Conservation (phyloP, 1,139 yeast genomes). For the Protomyces inundatus region DNA sequence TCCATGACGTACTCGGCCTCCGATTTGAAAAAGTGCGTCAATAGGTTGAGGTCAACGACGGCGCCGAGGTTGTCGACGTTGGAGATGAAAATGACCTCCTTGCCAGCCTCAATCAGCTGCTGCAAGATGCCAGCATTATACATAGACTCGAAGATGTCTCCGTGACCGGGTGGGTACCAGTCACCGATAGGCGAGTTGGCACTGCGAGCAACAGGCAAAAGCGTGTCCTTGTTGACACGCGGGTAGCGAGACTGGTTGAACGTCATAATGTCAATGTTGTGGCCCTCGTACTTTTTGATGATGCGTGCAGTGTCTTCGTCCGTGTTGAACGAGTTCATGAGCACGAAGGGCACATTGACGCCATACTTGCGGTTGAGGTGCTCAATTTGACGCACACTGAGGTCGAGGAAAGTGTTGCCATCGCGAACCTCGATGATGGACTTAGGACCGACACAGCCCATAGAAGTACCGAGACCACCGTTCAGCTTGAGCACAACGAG, state of each 20-base stretch:
- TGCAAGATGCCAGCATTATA: constrained; percentile 90
- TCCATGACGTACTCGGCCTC: constrained; percentile 96
- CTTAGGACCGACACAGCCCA: constrained; percentile 99
- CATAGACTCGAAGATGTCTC: constrained; percentile 89
- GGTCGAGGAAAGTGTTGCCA: constrained; percentile 92
- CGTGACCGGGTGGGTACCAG: constrained; percentile 99
- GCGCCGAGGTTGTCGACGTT: constrained; percentile 99
- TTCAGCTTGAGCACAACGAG: constrained; percentile 92
- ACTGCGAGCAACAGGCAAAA: constrained; percentile 84
- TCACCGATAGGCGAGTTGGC: constrained; percentile 69
- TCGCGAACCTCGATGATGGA: constrained; percentile 97
- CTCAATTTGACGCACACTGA: constrained; percentile 94
- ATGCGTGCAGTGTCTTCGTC: constrained; percentile 92
- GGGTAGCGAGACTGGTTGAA: constrained; percentile 97
- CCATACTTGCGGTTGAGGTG: constrained; percentile 85
- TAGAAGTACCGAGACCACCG: constrained; percentile 97
- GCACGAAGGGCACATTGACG: constrained; percentile 88
- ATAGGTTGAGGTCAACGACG: constrained; percentile 85
- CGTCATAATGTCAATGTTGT: constrained; percentile 89
- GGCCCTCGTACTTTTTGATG: constrained; percentile 94
- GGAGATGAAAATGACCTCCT: constrained; percentile 90
- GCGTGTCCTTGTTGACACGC: constrained; percentile 87
- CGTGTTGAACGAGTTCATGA: constrained; percentile 98
- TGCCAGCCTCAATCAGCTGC: constrained; percentile 82
- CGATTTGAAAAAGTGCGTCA: constrained; percentile 88